A percentile compares a stretch with the other conserved stretches of the same genome.
Conservation (phyloP, 345 rosid species). For the Hevea brasiliensis region DNA sequence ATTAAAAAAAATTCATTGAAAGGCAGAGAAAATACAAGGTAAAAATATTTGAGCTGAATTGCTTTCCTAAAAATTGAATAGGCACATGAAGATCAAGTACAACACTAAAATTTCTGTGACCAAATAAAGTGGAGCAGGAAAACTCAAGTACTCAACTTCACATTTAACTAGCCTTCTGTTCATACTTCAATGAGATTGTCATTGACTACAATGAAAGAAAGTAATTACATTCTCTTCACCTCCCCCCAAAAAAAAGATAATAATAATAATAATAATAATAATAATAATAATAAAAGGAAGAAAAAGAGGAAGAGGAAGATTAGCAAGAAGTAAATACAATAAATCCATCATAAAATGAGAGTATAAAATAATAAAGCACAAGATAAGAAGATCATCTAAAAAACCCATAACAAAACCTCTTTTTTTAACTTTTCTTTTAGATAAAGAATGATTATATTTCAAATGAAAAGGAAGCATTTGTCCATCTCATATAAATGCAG, state of each 20-base stretch:
- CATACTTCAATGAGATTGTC: neutral
- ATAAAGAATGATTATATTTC: neutral
- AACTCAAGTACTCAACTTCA: neutral
- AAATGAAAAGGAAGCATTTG: neutral
- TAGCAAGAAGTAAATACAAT: neutral
- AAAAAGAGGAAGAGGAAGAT: neutral
- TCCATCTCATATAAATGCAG: neutral
- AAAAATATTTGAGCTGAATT: too few species aligned
- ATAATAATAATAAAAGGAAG: neutral
- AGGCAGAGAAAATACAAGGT: too few species aligned
- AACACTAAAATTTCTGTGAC: conserved; percentile 1
- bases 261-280: neutral
- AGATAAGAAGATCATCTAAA: neutral
- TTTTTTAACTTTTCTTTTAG: neutral
- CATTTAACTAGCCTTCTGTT: neutral
- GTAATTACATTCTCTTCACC: neutral
- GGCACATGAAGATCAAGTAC: neutral
- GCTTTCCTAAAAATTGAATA: neutral
- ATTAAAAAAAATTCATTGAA: too few species aligned
- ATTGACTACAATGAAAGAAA: neutral
- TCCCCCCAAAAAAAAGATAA: too few species aligned
- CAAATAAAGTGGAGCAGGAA: neutral
- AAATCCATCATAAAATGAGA: neutral
- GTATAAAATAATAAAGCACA: neutral
- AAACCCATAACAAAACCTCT: neutral